Evolutionary conservation across 495 filamentous ascomycete species (phyloP), one percentile per base, ranked within the genome.

Genomic region (Xylaria castorea): DNA sequence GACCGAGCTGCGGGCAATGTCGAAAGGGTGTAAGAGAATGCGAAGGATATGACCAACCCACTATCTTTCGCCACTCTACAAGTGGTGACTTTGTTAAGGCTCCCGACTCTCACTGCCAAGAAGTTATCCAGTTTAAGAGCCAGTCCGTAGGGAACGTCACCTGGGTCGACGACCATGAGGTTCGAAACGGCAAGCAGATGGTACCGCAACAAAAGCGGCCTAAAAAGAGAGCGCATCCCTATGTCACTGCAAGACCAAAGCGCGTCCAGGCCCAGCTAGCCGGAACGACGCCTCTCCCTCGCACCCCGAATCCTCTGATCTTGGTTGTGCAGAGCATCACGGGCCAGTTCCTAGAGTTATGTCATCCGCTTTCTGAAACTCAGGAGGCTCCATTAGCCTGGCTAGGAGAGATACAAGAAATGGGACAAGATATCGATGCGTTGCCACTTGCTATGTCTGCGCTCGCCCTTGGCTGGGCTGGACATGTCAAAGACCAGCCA

Each of bases 381-480:
- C 69, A 71, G 4, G 69, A 71, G 36, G 69, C 61, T 18, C 69
- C 69, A 11, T 38, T 71, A 6, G 57, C 69, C 36, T 71, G 69
- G 69, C 3, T 71, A 5, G 44, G 44, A 40, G 60, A 64, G 2
- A 42, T 71, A 27, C 36, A 40, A 30, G 50, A 68, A 25, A 53
- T 44, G 69, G 46, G 46, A 7, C 32, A 32, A 25, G 69, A 64
- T 25, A 27, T 71, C 46, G 69, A 71, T 22, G 69, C 69, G 6
- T 25, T 71, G n/a, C 69, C 69, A 6, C 69, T 71, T 5, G 69
- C 69, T 25, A 55, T 71, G 42, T 71, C 69, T 38, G 69, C 69
- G 34, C 46, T 71, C 25, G 69, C 69, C n/a, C 44, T 71, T 36
- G 69, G 69, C 14, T 71, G 69, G 69, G 69, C 69, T 18, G 69